Conservation (phyloP, 2,329 filamentous ascomycete species). For the Aureobasidium leucospermi region DNA sequence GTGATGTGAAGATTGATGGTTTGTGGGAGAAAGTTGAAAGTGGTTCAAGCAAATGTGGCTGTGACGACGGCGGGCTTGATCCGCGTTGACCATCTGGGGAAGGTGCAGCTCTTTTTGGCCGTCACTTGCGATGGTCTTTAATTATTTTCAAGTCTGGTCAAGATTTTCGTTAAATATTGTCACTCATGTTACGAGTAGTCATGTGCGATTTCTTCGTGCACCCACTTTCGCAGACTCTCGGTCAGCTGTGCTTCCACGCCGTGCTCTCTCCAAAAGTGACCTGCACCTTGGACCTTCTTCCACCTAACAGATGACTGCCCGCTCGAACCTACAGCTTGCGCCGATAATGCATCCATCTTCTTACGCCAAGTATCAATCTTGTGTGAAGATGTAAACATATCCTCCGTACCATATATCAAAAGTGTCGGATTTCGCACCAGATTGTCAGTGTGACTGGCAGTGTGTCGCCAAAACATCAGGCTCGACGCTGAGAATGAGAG, state of each 20-base stretch:
- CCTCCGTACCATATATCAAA: constrained; percentile 66
- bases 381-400: constrained; percentile 62
- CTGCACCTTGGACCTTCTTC: constrained; percentile 41
- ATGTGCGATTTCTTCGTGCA: neutral
- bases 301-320: constrained; percentile 30
- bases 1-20: neutral
- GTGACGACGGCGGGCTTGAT: neutral
- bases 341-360: constrained; percentile 34
- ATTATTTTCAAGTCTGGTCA: neutral
- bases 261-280: constrained; percentile 44
- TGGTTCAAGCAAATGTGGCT: neutral
- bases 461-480: constrained; percentile 17
- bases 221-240: neutral
- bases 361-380: constrained; percentile 61
- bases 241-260: constrained; percentile 22
- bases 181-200: neutral
- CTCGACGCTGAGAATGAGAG: constrained; percentile 24
- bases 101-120: neutral
- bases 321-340: constrained; percentile 18
- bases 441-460: constrained; percentile 28
- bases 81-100: neutral
- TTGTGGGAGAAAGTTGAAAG: neutral
- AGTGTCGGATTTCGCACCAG: constrained; percentile 51
- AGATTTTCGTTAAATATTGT: neutral
- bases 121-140: neutral